These are phyloP conservation scores for Termitomyces sp. DNA, from an alignment of 768 basidiomycete genomes.

Conservation along the genomic window DNA sequence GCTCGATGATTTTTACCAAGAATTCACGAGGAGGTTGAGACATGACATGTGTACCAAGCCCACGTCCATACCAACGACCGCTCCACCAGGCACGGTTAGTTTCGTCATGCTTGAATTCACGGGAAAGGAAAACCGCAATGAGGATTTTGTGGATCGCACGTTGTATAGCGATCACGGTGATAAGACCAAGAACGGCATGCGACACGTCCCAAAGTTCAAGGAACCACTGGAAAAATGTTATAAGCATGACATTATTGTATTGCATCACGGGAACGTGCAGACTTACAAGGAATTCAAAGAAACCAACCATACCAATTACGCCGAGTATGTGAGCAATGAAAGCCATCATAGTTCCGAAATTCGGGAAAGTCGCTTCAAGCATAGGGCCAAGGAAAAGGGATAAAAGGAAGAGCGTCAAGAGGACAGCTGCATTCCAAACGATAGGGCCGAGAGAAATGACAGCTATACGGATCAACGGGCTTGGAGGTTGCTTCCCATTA, in stretches of 20 bases:
- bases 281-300: slow-evolving; percentile 93
- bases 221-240: slow-evolving; percentile 66
- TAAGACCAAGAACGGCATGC: slow-evolving; percentile 90
- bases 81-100: slow-evolving; percentile 99
- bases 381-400: slow-evolving; percentile 93
- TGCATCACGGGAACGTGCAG: slow-evolving; percentile 10
- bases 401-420: slow-evolving; percentile 83
- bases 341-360: slow-evolving; percentile 91
- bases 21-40: slow-evolving; percentile 98
- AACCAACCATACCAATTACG: slow-evolving; percentile 81
- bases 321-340: slow-evolving; percentile 81
- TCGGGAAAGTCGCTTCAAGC: slow-evolving; percentile 75
- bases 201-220: slow-evolving; percentile 88
- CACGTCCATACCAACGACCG: slow-evolving; percentile 94
- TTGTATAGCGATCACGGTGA: slow-evolving; percentile 88
- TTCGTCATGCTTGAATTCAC: slow-evolving; percentile 99
- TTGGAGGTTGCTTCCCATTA: slow-evolving; percentile 61
- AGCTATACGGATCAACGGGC: slow-evolving; percentile 87
- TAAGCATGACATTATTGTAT: slow-evolving; percentile 9
- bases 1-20: slow-evolving; percentile 94
- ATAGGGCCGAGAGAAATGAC: slow-evolving; percentile 92
- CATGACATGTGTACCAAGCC: slow-evolving; percentile 85
- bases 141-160: slow-evolving; percentile 90
- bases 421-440: slow-evolving; percentile 88
- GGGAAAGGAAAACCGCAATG: slow-evolving; percentile 89